Evolutionary conservation across 768 basidiomycete genomes (phyloP), one percentile per base, ranked within the genome.

Genomic region (Tricholoma furcatifolium): DNA sequence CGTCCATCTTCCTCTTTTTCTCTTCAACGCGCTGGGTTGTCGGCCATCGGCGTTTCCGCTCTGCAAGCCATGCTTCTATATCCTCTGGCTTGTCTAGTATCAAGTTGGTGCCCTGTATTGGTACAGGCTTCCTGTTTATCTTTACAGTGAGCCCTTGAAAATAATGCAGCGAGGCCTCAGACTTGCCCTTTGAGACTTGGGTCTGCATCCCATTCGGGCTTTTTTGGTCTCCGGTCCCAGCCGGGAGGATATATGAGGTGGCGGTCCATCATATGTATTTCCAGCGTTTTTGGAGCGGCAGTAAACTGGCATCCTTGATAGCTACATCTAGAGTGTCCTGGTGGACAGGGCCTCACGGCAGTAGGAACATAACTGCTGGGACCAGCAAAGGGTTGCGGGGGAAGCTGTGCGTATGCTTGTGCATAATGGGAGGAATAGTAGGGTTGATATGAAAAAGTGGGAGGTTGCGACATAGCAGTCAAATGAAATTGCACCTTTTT

Each of bases 191-290:
- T 89, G 47, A 93, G 74, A 67, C 82, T 85, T 14, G 87, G 88
- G 69, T 92, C 91, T 2, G 91, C 83, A 63, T 91, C 90, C 89
- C 90, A 91, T 27, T 86, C 86, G 32, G 66, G 51, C 62, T 74
- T 80, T 50, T 77, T 76, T 56, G 75, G 78, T 58, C 67, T 66
- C 42, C 79, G 74, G 24, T 85, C 74, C 84, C 87, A 91, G 18
- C 83, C 85, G 40, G 80, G 77, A 20, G 92, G 91, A 58, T 82
- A 91, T 43, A 93, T 83, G 39, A 93, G 75, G 66, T 93, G 91
- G n/a, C 91, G 78, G 60, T 93, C 91, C 91, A 92, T 93, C 83
- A 84, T 87, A 62, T 94, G 92, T 24, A 73, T 76, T 66, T 92
- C 87, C 14, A 92, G 80, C 21, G 81, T 72, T 64, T 89, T 88